Base-by-base conservation (phyloP, 495 filamentous ascomycete species). In the Xylaria telfairii region DNA sequence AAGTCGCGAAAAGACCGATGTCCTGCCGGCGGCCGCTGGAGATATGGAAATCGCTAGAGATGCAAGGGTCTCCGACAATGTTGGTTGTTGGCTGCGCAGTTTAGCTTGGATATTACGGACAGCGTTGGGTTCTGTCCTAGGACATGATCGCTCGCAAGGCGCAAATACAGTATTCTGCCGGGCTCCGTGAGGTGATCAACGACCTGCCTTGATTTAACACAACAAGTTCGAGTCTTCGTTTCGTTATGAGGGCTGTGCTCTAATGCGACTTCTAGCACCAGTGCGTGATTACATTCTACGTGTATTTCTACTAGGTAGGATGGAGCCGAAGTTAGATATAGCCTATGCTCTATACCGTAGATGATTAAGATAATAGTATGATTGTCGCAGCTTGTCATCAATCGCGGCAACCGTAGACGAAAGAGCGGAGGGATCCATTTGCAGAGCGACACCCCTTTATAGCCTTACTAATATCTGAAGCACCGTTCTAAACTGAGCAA, bases 11-110 rank as follows among this genome's bases (percentile, higher is more conserved):
- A 53, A 46, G 47, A 65, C 68, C 68, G 61, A 64, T 65, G 61
- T 59, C 60, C 60, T 65, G 60, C 68, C 68, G 61, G 68, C 57
- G 68, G 44, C 61, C 68, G 61, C 44, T 42, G 54, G 57, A 26
- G 46, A 46, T 24, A 54, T 19, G 37, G 46, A 57, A 63, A 57
- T 49, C 9, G 30, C 46, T 46, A n/a, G 60, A 19, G 8, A 70
- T 70, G 49, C 68, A 70, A 56, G 68, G 68, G 60, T 69, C 46
- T 49, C 42, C 17, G 41, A 39, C 49, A 24, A 59, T 61, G 68
- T 32, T 59, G 26, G 61, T 32, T 65, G 60, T 70, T 70, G 41
- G 68, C 61, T 70, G 68, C 61, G 64, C 68, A 60, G 56, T 19
- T 44, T n/a, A 5, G 24, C 53, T 51, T 24, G n/a, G 26, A 32